These are phyloP conservation scores for Penicillium verrucosum DNA, from an alignment of 2,329 filamentous ascomycete species.

Conservation along the genomic window DNA sequence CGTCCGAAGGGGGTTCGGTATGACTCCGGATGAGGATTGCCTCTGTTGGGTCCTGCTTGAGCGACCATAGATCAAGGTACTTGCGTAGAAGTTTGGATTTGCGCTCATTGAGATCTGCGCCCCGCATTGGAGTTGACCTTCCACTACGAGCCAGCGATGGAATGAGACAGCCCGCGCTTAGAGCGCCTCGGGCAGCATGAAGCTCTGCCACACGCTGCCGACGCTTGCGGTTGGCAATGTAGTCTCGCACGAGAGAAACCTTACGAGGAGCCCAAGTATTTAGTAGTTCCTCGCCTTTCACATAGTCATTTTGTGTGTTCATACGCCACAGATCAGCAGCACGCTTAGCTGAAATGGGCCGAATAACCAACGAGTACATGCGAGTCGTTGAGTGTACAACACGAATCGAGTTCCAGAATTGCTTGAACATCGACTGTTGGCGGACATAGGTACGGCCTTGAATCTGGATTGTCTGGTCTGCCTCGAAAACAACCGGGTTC, in stretches of 20 bases:
- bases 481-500: slow-evolving; percentile 82
- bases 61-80: slow-evolving; percentile 43
- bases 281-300: slow-evolving; percentile 90
- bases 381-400: slow-evolving; percentile 83
- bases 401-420: slow-evolving; percentile 78
- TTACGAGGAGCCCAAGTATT: slow-evolving; percentile 83
- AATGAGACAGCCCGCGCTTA: slow-evolving; percentile 40
- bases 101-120: slow-evolving; percentile 36
- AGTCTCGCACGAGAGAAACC: slow-evolving; percentile 87
- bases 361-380: slow-evolving; percentile 82
- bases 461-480: slow-evolving; percentile 79
- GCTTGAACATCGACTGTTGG: slow-evolving; percentile 80
- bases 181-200: slow-evolving; percentile 56
- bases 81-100: slow-evolving; percentile 40
- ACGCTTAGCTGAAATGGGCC: slow-evolving; percentile 84
- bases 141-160: slow-evolving; percentile 35
- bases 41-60: slow-evolving; percentile 41
- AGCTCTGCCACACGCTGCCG: slow-evolving; percentile 74
- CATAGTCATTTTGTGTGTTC: slow-evolving; percentile 90
- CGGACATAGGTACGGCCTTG: slow-evolving; percentile 79
- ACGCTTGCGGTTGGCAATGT: slow-evolving; percentile 70
- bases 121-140: slow-evolving; percentile 36
- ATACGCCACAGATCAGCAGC: slow-evolving; percentile 94
- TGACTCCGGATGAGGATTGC: slow-evolving; percentile 44
- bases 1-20: slow-evolving; percentile 44